Percentiles rank a stretch among this genome's conserved stretches.
Conservation (phyloP, 2,329 filamentous ascomycete genomes). For the Chrysoporthe austroafricana region DNA sequence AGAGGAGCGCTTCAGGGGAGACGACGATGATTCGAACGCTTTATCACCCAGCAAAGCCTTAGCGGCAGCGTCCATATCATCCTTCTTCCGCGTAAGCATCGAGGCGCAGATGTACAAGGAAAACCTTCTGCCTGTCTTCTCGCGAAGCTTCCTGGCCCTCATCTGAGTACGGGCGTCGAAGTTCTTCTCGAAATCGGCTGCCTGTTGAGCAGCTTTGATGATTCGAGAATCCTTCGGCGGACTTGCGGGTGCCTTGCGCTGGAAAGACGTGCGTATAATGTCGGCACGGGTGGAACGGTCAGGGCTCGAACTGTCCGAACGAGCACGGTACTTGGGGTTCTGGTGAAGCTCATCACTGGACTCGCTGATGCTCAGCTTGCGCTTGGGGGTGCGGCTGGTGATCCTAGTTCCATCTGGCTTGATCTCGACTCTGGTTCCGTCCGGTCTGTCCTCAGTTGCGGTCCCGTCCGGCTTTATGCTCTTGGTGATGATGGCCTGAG, state of each 20-base stretch:
- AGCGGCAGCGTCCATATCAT: conserved; percentile 16
- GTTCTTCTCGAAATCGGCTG: conserved; percentile 20
- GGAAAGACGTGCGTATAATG: conserved; percentile 64
- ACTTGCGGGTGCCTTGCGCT: conserved; percentile 42
- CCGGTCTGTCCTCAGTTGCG: conserved; percentile 34
- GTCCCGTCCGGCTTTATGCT: conserved; percentile 40
- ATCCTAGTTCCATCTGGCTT: conserved; percentile 8
- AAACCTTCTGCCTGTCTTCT: conserved; percentile 14
- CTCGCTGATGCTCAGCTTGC: conserved; percentile 34
- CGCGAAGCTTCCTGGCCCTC: conserved; percentile 27
- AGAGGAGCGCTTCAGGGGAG: conserved; percentile 18
- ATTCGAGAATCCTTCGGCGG: conserved; percentile 28
- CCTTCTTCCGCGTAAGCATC: conserved; percentile 11
- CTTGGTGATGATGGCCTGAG: conserved; percentile 31
- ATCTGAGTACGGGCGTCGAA: conserved; percentile 23
- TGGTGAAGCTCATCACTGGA: conserved; percentile 37
- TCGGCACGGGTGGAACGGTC: conserved; percentile 62
- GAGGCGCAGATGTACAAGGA: conserved; percentile 14
- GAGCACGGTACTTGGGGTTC: conserved; percentile 46
- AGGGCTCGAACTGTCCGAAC: conserved; percentile 59
- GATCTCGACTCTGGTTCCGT: conserved; percentile 25
- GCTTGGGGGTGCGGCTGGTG: conserved; percentile 21
- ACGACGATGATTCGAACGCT: neutral
- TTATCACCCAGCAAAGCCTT: neutral
- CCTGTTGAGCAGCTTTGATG: conserved; percentile 8